Evolutionary conservation across 192 early-diverging fungal species (phyloP).

Genomic region (Umbelopsis vinacea): DNA sequence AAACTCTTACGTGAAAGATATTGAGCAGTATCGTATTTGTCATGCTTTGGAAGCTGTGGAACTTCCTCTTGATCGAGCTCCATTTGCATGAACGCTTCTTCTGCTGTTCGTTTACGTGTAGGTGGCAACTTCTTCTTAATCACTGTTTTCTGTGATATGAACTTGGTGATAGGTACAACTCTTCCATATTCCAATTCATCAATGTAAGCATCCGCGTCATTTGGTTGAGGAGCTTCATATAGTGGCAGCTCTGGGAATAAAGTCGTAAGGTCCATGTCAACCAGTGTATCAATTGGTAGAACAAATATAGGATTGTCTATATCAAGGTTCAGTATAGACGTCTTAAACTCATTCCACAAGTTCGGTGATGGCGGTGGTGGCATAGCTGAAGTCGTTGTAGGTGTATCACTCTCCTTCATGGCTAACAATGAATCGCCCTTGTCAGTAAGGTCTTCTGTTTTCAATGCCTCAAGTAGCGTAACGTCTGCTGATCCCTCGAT

Average conservation of each 20-base stretch:
- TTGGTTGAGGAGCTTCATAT: conserved; percentile 58
- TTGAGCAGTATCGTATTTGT: conserved; percentile 42
- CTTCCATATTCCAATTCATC: conserved; percentile 59
- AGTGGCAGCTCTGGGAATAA: conserved; percentile 53
- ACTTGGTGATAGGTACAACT: conserved; percentile 55
- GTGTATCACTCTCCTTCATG: neutral
- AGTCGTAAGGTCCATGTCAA: conserved; percentile 44
- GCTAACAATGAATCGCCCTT: neutral
- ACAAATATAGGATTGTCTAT: conserved; percentile 37
- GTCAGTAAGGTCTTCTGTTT: neutral
- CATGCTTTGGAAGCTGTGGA: conserved; percentile 41
- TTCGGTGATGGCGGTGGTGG: conserved; percentile 47
- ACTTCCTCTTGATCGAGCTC: conserved; percentile 28
- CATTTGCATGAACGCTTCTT: conserved; percentile 39
- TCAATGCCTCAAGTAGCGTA: neutral
- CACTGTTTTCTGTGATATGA: conserved; percentile 26
- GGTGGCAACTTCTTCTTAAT: conserved; percentile 20
- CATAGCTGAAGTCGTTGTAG: conserved; percentile 32
- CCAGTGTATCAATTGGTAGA: conserved; percentile 41
- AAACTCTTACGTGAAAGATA: conserved; percentile 36
- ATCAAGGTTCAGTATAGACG: conserved; percentile 41
- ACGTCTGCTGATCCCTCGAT: neutral
- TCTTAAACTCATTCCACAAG: conserved; percentile 43
- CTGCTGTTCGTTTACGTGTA: conserved; percentile 35
- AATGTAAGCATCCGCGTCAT: conserved; percentile 56